A percentile compares a stretch with the other conserved stretches of the same genome.
Evolutionary conservation across 2,329 filamentous ascomycete species (phyloP).

Genomic region (Lizonia empirigonia): DNA sequence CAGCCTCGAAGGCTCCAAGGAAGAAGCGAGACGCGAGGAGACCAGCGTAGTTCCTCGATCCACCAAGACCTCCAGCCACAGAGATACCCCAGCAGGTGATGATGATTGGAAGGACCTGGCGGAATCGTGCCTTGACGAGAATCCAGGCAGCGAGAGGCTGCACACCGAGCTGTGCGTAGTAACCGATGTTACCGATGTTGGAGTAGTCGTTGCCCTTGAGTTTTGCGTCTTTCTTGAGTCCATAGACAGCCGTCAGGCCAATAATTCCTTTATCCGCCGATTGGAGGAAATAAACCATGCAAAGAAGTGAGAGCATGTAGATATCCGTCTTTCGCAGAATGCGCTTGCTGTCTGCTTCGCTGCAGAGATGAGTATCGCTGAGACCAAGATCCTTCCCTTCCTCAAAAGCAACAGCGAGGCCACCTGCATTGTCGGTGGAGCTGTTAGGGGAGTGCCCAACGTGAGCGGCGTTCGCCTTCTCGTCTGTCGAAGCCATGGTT

Average conservation of each 20-base stretch:
- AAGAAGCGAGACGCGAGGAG: constrained; percentile 31
- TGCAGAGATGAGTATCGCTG: constrained; percentile 28
- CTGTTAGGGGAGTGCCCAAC: constrained; percentile 21
- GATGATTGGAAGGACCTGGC: constrained; percentile 29
- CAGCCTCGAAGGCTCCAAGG: constrained; percentile 35
- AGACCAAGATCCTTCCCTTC: constrained; percentile 23
- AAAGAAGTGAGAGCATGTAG: constrained; percentile 31
- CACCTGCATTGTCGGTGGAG: constrained; percentile 8
- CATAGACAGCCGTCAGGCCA: constrained; percentile 61
- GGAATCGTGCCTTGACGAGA: constrained; percentile 52
- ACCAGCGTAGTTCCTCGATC: constrained; percentile 27
- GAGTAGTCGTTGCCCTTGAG: constrained; percentile 54
- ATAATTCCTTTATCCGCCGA: constrained; percentile 57
- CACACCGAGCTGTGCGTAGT: constrained; percentile 58
- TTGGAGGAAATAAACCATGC: constrained; percentile 34
- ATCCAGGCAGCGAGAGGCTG: constrained; percentile 59
- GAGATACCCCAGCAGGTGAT: constrained; percentile 56
- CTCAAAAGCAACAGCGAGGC: constrained; percentile 24
- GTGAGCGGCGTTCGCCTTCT: constrained; percentile 19
- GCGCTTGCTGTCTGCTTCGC: constrained; percentile 29
- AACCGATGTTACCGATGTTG: constrained; percentile 56
- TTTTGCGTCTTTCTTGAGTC: constrained; percentile 44
- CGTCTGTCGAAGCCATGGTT: constrained; percentile 23
- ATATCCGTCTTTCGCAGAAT: constrained; percentile 31
- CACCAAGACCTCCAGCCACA: constrained; percentile 31